Evolutionary conservation across 768 basidiomycete species (phyloP).

Genomic region (Mycena kentingensis): DNA sequence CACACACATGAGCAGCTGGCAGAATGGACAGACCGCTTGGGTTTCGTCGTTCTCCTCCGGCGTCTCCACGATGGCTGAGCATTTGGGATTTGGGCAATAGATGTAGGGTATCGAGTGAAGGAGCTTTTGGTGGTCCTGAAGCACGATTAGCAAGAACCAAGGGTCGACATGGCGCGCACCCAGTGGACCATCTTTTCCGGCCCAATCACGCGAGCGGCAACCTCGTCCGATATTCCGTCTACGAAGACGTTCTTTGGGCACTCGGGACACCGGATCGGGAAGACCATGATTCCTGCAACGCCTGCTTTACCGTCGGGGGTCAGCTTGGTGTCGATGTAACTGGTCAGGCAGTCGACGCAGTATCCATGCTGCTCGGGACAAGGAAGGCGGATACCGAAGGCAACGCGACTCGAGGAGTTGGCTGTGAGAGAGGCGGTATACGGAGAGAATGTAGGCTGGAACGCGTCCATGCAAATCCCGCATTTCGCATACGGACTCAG

Average conservation of each 20-base stretch:
- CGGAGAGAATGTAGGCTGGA: conserved; percentile 36
- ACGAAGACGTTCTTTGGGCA: conserved; percentile 34
- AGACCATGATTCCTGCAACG: conserved; percentile 31
- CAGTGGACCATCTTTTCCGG: conserved; percentile 37
- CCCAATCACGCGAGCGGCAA: conserved; percentile 34
- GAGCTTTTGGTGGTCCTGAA: conserved; percentile 38
- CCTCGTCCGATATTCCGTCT: conserved; percentile 37
- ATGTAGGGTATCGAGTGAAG: conserved; percentile 36
- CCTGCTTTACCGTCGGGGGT: conserved; percentile 34
- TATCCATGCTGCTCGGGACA: conserved; percentile 39
- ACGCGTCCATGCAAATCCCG: conserved; percentile 42
- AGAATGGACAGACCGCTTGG: conserved; percentile 38
- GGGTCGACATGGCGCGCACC: conserved; percentile 24
- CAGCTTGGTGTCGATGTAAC: conserved; percentile 38
- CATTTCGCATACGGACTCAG: conserved; percentile 29
- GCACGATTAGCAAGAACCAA: background rate
- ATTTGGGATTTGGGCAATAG: conserved; percentile 42
- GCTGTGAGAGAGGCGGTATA: conserved; percentile 34
- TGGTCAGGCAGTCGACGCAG: conserved; percentile 36
- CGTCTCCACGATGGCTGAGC: conserved; percentile 37
- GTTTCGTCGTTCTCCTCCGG: conserved; percentile 33
- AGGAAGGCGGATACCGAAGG: conserved; percentile 37
- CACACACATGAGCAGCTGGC: conserved; percentile 35
- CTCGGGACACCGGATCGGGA: conserved; percentile 42
- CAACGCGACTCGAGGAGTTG: conserved; percentile 35